Evolutionary conservation across 768 basidiomycete species (phyloP), one percentile per base, ranked within the genome.

Genomic region (Leccinum sublutescens): DNA sequence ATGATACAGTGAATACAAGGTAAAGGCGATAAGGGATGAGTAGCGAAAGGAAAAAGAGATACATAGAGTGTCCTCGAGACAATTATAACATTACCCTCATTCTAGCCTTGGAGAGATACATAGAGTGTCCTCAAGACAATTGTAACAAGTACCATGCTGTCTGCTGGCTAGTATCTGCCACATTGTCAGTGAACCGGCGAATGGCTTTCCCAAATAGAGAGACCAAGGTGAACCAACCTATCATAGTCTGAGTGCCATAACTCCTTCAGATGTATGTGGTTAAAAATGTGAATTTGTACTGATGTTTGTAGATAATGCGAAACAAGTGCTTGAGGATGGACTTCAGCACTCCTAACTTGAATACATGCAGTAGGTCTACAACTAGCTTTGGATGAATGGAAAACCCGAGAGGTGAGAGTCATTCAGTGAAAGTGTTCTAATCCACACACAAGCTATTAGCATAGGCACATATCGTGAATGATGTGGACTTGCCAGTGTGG

Each of bases 101-200:
- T 21, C 21, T 21, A 21, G 21, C 21, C 21, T 21, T 21, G 21
- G 21, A 21, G 21, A 21, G 21, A 21, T 21, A 21, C 21, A 21
- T 21, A 21, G 23, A 23, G 23, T 23, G 23, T 23, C 23, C 23
- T 23, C 23, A 23, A 23, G 23, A 23, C 23, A 23, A 23, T 23
- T 23, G 23, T 23, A 23, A 23, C 23, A 74, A 80, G 52, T 80
- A 72, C 0, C 76, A 64, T 0, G 70, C 79, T 17, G 76, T 76
- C 3, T 74, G 53, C 50, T 75, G 71, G 43, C 75, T 75, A 71
- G 79, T 73, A 19, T 70, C 75, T 0, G 75, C 74, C 1, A 71
- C 71, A 62, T 79, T 78, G 3, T 53, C 58, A 19, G 60, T 43
- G 57, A 80, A 79, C 15, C 62, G 57, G 3, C 74, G 72, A 19